Evolutionary conservation across 768 basidiomycete species (phyloP).

Genomic region (Agaricus subrufescens): DNA sequence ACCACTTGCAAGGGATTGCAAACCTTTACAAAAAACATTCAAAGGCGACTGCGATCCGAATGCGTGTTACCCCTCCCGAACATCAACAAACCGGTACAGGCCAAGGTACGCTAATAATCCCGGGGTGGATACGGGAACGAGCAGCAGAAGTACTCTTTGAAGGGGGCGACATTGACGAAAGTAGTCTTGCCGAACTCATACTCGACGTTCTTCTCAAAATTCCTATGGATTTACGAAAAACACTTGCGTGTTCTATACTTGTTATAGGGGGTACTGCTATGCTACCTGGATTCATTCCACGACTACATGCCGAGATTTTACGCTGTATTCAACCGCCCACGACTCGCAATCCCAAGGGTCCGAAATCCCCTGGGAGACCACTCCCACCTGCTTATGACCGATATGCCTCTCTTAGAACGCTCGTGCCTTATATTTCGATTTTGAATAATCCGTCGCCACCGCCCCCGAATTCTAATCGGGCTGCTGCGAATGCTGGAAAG

Average conservation of each 20-base stretch:
- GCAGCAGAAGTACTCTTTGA: conserved; percentile 90
- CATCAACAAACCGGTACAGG: conserved; percentile 65
- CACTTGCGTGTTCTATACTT: conserved; percentile 79
- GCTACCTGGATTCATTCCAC: conserved; percentile 89
- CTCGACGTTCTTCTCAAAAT: conserved; percentile 79
- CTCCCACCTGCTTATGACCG: conserved; percentile 60
- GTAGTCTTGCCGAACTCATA: conserved; percentile 77
- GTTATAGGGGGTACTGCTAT: conserved; percentile 87
- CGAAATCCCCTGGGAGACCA: conserved; percentile 31
- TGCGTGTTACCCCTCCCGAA: conserved; percentile 63
- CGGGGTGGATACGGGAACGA: conserved; percentile 93
- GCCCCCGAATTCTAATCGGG: conserved; percentile 41
- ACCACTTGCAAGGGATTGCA: conserved; percentile 59
- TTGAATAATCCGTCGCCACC: conserved; percentile 79
- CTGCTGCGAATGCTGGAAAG: conserved; percentile 64
- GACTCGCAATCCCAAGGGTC: conserved; percentile 17
- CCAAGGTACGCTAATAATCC: conserved; percentile 74
- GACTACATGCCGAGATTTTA: conserved; percentile 77
- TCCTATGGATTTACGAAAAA: conserved; percentile 85
- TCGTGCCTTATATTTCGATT: conserved; percentile 72
- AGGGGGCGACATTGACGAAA: conserved; percentile 84
- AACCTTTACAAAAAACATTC: conserved; percentile 73
- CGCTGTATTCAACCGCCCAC: conserved; percentile 43
- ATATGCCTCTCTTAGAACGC: conserved; percentile 66
- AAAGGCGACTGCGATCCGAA: conserved; percentile 67